Evolutionary conservation across 2,329 filamentous ascomycete genomes (phyloP).

Genomic region (Aspergillus versicolor): DNA sequence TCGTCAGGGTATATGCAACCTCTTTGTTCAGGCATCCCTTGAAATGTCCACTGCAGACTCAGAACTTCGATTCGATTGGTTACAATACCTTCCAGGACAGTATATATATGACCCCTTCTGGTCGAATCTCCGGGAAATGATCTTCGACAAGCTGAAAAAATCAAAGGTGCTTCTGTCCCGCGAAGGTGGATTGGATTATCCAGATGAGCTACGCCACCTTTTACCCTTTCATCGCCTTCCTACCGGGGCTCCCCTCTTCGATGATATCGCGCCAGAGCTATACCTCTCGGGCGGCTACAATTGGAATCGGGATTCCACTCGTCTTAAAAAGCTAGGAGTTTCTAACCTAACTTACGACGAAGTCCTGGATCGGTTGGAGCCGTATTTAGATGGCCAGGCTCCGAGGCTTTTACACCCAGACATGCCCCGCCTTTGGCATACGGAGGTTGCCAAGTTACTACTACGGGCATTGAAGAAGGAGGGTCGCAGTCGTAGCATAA

Average conservation of each 20-base stretch:
- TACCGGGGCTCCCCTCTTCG: not conserved
- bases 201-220: not conserved
- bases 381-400: not conserved
- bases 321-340: not conserved
- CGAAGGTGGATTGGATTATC: not conserved
- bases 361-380: not conserved
- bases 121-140: slow-evolving; percentile 3
- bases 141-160: slow-evolving; percentile 3
- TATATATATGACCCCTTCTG: slow-evolving; percentile 3
- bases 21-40: not conserved
- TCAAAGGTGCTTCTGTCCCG: not conserved
- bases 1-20: not conserved
- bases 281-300: not conserved
- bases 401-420: not conserved
- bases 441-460: not conserved
- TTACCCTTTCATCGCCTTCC: not conserved
- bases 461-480: not conserved
- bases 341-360: not conserved
- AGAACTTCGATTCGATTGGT: not conserved
- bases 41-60: not conserved
- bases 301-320: not conserved
- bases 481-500: not conserved
- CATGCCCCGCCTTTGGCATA: slow-evolving; percentile 2
- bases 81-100: slow-evolving; percentile 1
- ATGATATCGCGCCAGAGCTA: not conserved